A percentile compares a stretch with the other conserved stretches of the same genome.
phyloP scores from a whole-genome alignment of 805 yeast genomes.

The Saturnispora zaruensis region DNA sequence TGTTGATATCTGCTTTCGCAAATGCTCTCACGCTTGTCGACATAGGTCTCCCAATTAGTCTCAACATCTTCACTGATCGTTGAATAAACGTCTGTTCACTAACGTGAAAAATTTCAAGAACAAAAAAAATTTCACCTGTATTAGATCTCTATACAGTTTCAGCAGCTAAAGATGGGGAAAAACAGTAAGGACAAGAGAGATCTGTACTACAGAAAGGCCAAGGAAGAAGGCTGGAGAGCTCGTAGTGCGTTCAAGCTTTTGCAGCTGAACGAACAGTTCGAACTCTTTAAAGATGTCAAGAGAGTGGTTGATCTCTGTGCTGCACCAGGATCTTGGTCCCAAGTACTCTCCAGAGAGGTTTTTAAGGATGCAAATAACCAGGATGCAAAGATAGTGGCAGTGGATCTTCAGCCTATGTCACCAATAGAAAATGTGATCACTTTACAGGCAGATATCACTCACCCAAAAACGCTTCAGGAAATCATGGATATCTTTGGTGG shows the following conservation, averaged over 20 bases:
- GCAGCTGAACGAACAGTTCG: conserved; percentile 86
- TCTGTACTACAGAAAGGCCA: conserved; percentile 85
- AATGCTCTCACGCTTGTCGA: background rate
- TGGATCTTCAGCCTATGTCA: conserved; percentile 95
- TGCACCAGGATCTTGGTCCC: conserved; percentile 99
- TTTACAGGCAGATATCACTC: conserved; percentile 94
- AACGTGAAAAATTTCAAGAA: background rate
- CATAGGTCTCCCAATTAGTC: conserved; percentile 1
- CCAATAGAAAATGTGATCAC: conserved; percentile 89
- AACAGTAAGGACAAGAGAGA: conserved; percentile 93
- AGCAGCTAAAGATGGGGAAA: conserved; percentile 66
- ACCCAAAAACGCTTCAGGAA: conserved; percentile 74
- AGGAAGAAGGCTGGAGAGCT: conserved; percentile 97
- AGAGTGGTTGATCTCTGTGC: conserved; percentile 97
- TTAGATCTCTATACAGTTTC: background rate
- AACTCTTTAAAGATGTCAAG: conserved; percentile 59
- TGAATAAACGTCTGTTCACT: background rate
- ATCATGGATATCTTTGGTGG: conserved; percentile 83
- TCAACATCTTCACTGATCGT: background rate
- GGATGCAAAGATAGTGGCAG: conserved; percentile 69
- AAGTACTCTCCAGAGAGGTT: conserved; percentile 71
- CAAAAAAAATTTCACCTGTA: background rate
- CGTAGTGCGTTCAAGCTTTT: conserved; percentile 90
- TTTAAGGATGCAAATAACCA: conserved; percentile 28
- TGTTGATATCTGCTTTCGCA: conserved; percentile 14